Evolutionary conservation across 768 basidiomycete genomes (phyloP).

Genomic region (Lactifluus pinguis): DNA sequence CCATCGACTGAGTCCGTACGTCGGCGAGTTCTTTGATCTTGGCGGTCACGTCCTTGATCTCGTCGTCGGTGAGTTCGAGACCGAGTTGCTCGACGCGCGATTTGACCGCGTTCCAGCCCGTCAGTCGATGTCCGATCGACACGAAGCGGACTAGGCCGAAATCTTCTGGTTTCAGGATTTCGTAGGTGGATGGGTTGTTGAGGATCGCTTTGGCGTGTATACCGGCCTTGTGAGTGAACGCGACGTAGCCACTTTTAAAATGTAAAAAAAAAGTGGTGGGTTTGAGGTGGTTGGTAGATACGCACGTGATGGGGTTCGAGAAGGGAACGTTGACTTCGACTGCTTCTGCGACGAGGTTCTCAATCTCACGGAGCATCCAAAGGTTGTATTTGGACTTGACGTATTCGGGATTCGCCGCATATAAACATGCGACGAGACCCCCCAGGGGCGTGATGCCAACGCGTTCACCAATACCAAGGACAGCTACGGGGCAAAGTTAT

Average conservation of each 20-base stretch:
- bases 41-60: slow-evolving; percentile 97
- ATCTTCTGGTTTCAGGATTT: slow-evolving; percentile 98
- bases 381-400: slow-evolving; percentile 99
- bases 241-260: slow-evolving; percentile 89
- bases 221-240: slow-evolving; percentile 99
- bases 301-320: slow-evolving; percentile 88
- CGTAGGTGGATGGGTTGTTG: slow-evolving; percentile 98
- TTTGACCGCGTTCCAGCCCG: slow-evolving; percentile 99
- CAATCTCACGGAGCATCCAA: slow-evolving; percentile 93
- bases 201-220: slow-evolving; percentile 99
- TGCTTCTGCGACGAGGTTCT: slow-evolving; percentile 97
- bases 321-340: slow-evolving; percentile 98
- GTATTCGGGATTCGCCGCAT: slow-evolving; percentile 95
- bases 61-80: slow-evolving; percentile 80
- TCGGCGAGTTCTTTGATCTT: slow-evolving; percentile 99
- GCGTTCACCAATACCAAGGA: slow-evolving; percentile 97
- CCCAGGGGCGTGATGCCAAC: slow-evolving; percentile 98
- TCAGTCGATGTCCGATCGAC: slow-evolving; percentile 93
- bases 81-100: slow-evolving; percentile 96
- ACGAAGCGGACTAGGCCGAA: slow-evolving; percentile 97
- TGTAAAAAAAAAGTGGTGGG: background rate
- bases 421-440: slow-evolving; percentile 92
- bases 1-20: slow-evolving; percentile 97
- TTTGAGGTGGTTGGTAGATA: slow-evolving; percentile 2
- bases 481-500: slow-evolving; percentile 37